These are phyloP conservation scores for Bremia lactucae DNA, from an alignment of 352 stramenopile genomes.

Conservation along the genomic window DNA sequence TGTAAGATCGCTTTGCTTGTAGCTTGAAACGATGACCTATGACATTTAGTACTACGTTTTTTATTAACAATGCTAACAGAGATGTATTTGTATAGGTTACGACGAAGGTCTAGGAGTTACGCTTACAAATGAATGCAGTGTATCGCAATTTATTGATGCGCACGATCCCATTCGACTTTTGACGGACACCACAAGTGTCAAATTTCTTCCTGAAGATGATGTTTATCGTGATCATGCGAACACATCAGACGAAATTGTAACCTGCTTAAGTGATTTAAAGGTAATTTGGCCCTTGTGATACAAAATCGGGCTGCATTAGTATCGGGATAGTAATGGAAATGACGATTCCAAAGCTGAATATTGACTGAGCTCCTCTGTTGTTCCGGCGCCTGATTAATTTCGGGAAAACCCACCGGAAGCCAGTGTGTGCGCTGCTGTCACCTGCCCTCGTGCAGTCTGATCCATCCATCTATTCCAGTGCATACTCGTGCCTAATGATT, in stretches of 20 bases:
- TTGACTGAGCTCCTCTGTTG: conserved; percentile 80
- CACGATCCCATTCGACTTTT: conserved; percentile 94
- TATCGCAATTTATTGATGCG: conserved; percentile 78
- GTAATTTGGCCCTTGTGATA: conserved; percentile 27
- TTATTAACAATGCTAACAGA: conserved; percentile 3
- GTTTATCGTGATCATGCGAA: conserved; percentile 70
- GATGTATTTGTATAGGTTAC: conserved; percentile 59
- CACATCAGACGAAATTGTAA: conserved; percentile 76
- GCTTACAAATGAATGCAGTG: conserved; percentile 74
- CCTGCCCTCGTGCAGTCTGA: conserved; percentile 69
- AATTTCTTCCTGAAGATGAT: conserved; percentile 77
- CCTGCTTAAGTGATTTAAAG: conserved; percentile 88
- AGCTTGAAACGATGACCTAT: conserved; percentile 71
- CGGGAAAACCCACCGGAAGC: conserved; percentile 85
- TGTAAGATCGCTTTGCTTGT: conserved; percentile 33
- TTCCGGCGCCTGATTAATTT: conserved; percentile 84
- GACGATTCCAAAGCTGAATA: conserved; percentile 73
- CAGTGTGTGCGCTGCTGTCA: conserved; percentile 59
- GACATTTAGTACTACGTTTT: conserved; percentile 39
- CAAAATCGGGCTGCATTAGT: neutral
- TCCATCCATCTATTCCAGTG: conserved; percentile 15
- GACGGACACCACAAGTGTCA: conserved; percentile 90
- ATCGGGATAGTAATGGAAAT: conserved; percentile 25
- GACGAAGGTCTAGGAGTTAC: conserved; percentile 83
- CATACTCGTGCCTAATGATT: neutral